phyloP scores from a whole-genome alignment of 768 basidiomycete species.

The Boletus bicolor region DNA sequence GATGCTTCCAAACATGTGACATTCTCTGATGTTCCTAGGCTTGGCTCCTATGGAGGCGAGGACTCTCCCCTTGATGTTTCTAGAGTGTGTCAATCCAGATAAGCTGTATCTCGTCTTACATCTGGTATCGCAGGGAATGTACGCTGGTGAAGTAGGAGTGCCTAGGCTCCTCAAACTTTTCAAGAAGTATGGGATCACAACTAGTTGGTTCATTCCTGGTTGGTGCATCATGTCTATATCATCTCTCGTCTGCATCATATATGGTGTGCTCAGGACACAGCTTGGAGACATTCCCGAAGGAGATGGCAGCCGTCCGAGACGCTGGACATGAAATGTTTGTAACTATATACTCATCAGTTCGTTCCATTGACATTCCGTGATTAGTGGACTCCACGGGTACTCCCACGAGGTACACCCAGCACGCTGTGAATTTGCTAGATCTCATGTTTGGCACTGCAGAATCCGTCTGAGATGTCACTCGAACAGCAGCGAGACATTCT shows the following conservation, averaged over 20 bases:
- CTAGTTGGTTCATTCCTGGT: conserved; percentile 79
- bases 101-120: neutral
- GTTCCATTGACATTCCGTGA: neutral
- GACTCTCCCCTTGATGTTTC: conserved; percentile 69
- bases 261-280: conserved; percentile 50
- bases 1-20: neutral
- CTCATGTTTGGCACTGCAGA: conserved; percentile 34
- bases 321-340: conserved; percentile 68
- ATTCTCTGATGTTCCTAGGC: conserved; percentile 35
- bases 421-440: neutral
- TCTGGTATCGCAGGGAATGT: conserved; percentile 48
- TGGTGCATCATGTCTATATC: neutral
- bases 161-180: conserved; percentile 70
- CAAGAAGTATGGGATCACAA: conserved; percentile 61
- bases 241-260: neutral
- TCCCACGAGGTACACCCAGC: conserved; percentile 52
- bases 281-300: conserved; percentile 68
- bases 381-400: conserved; percentile 65
- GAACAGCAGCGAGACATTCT: conserved; percentile 72
- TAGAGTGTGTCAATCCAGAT: conserved; percentile 34
- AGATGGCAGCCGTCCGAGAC: conserved; percentile 68
- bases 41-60: conserved; percentile 75
- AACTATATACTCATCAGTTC: neutral
- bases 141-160: conserved; percentile 71
- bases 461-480: conserved; percentile 55